phyloP scores from a whole-genome alignment of 2,329 filamentous ascomycete species.

The Paecilomyces sp. region DNA sequence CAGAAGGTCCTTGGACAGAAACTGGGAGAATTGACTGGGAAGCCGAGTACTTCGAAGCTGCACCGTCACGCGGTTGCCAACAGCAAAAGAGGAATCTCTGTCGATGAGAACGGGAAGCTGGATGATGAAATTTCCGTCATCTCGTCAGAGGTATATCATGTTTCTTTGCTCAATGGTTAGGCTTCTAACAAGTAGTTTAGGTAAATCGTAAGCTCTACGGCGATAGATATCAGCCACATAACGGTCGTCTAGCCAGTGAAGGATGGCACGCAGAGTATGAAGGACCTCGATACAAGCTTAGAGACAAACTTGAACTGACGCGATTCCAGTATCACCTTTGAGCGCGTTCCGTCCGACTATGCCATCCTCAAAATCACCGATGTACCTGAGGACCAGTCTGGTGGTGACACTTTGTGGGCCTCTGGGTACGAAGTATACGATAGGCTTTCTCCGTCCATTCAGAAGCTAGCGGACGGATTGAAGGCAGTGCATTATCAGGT shows the following conservation, averaged over 20 bases:
- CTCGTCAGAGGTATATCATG: conserved; percentile 16
- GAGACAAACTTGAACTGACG: conserved; percentile 31
- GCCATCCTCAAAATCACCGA: conserved; percentile 46
- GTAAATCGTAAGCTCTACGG: conserved; percentile 19
- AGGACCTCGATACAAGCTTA: background rate
- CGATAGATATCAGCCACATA: conserved; percentile 15
- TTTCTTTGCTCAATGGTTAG: background rate
- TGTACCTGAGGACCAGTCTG: conserved; percentile 34
- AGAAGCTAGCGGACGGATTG: conserved; percentile 23
- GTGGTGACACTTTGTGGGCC: conserved; percentile 44
- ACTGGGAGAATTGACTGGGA: conserved; percentile 32
- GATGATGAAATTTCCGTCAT: conserved; percentile 38
- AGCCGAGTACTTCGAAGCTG: conserved; percentile 24
- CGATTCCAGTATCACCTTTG: conserved; percentile 51
- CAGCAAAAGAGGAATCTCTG: conserved; percentile 27
- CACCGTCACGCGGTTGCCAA: conserved; percentile 36
- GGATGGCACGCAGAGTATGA: conserved; percentile 31
- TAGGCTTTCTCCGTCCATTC: conserved; percentile 43
- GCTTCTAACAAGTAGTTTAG: background rate
- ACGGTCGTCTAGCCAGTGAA: conserved; percentile 23
- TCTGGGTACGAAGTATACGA: conserved; percentile 50
- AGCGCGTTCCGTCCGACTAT: conserved; percentile 48
- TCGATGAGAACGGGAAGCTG: conserved; percentile 27
- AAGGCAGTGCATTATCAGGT: background rate
- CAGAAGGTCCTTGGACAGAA: conserved; percentile 4